Percentiles rank a stretch among this genome's conserved stretches.
phyloP scores from a whole-genome alignment of 1,139 yeast species.

The Pichia sp. region DNA sequence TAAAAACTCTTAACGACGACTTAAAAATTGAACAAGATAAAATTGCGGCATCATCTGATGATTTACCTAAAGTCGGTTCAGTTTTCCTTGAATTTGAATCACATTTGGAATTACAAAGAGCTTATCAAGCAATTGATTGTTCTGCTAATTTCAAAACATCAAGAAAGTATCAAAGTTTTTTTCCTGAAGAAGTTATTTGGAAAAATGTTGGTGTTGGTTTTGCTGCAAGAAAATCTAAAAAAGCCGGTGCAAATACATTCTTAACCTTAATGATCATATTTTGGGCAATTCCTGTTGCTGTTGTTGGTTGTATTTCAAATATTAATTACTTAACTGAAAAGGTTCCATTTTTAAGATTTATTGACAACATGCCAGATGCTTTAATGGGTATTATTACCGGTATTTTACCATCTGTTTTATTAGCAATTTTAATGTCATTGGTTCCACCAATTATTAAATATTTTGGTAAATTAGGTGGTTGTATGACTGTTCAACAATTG shows the following conservation, averaged over 20 bases:
- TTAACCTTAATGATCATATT: constrained; percentile 58
- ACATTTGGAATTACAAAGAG: constrained; percentile 83
- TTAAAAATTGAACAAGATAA: constrained; percentile 53
- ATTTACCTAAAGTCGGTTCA: constrained; percentile 50
- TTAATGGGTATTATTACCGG: constrained; percentile 82
- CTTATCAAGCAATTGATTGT: constrained; percentile 67
- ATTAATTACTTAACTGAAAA: constrained; percentile 63
- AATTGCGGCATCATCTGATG: constrained; percentile 28
- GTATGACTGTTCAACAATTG: constrained; percentile 54
- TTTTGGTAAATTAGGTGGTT: constrained; percentile 64
- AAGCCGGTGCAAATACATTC: constrained; percentile 34
- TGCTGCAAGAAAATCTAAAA: constrained; percentile 37
- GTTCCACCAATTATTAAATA: constrained; percentile 66
- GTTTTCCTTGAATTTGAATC: constrained; percentile 83
- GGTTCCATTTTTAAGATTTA: constrained; percentile 63
- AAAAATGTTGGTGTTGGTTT: constrained; percentile 50
- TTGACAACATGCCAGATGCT: constrained; percentile 58
- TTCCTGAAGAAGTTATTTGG: constrained; percentile 83
- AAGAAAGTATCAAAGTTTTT: constrained; percentile 45
- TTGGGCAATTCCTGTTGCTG: constrained; percentile 95
- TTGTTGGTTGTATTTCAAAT: constrained; percentile 89
- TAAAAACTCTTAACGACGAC: constrained; percentile 63
- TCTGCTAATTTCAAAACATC: constrained; percentile 36
- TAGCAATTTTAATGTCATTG: constrained; percentile 75
- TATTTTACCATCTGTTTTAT: constrained; percentile 73